Evolutionary conservation across 495 filamentous ascomycete species (phyloP).

Genomic region (Choiromyces venosus): DNA sequence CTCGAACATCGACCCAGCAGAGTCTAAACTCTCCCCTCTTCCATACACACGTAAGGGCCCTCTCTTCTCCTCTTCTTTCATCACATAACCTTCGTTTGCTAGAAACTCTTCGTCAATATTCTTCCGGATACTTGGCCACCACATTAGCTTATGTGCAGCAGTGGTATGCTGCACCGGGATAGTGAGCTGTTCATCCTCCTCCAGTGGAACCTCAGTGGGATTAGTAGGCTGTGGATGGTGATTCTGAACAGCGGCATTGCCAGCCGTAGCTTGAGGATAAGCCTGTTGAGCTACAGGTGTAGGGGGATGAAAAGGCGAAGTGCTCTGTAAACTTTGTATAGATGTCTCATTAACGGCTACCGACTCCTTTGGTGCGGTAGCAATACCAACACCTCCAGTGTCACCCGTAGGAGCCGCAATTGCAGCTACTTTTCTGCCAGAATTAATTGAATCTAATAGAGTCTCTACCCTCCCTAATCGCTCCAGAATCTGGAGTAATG

Average conservation of each 20-base stretch:
- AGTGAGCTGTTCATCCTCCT: conserved; percentile 48
- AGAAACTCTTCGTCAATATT: conserved; percentile 45
- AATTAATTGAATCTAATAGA: conserved; percentile 36
- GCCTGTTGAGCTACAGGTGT: neutral
- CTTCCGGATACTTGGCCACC: conserved; percentile 55
- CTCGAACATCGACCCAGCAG: conserved; percentile 32
- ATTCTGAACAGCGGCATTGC: conserved; percentile 4
- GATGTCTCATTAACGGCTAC: conserved; percentile 18
- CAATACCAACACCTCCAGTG: neutral
- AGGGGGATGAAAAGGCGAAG: neutral
- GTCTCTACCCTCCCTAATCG: conserved; percentile 39
- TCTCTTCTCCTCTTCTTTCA: conserved; percentile 68
- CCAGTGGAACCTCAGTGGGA: conserved; percentile 29
- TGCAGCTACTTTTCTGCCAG: conserved; percentile 13
- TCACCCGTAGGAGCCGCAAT: neutral
- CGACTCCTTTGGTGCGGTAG: conserved; percentile 24
- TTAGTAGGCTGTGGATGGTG: conserved; percentile 17
- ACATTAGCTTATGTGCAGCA: conserved; percentile 61
- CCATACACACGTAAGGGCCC: conserved; percentile 72
- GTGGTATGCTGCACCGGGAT: conserved; percentile 64
- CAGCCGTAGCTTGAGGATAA: conserved; percentile 3
- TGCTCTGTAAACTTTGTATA: neutral
- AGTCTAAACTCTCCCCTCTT: conserved; percentile 65
- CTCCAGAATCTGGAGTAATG: conserved; percentile 41
- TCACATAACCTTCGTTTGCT: conserved; percentile 46